Percentiles rank a stretch among this genome's conserved stretches.
Evolutionary conservation across 352 stramenopile genomes (phyloP).

Genomic region (Phytopythium litorale): DNA sequence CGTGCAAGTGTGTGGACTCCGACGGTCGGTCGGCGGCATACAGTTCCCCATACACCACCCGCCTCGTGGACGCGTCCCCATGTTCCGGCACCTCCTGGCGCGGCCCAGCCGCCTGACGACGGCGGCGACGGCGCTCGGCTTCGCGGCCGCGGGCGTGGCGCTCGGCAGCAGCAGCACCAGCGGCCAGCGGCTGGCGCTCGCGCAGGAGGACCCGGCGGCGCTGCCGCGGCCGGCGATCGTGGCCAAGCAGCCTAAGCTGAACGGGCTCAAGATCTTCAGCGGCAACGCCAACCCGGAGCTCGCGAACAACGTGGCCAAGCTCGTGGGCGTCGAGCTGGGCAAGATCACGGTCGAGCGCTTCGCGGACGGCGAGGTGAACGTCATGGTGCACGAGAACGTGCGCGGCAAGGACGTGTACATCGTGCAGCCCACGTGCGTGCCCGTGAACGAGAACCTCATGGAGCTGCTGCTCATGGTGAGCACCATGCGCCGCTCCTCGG

Average conservation of each 20-base stretch:
- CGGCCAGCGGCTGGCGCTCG: constrained; percentile 26
- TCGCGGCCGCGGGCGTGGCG: constrained; percentile 33
- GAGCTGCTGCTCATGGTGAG: constrained; percentile 98
- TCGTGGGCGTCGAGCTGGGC: constrained; percentile 97
- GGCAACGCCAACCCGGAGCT: constrained; percentile 98
- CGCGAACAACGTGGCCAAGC: constrained; percentile 95
- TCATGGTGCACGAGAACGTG: constrained; percentile 99
- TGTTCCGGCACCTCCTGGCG: constrained; percentile 71
- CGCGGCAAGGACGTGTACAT: constrained; percentile 99
- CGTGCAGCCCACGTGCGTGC: constrained; percentile 98
- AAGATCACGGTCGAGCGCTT: constrained; percentile 98
- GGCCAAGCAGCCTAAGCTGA: constrained; percentile 87
- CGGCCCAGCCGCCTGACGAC: constrained; percentile 46
- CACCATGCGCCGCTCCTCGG: constrained; percentile 96
- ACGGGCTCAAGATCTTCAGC: constrained; percentile 96
- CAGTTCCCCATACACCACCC: background rate
- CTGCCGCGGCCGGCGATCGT: constrained; percentile 55
- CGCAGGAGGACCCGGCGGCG: constrained; percentile 40
- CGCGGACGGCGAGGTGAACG: constrained; percentile 99
- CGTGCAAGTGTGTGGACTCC: background rate
- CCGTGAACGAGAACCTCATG: constrained; percentile 99
- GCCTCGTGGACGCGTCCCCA: constrained; percentile 9
- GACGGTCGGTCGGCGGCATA: background rate
- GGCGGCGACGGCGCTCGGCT: constrained; percentile 44
- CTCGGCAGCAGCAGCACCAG: constrained; percentile 31